Evolutionary conservation across 768 basidiomycete species (phyloP), one percentile per base, ranked within the genome.

Genomic region (Pilatotrama ljubarskyi): DNA sequence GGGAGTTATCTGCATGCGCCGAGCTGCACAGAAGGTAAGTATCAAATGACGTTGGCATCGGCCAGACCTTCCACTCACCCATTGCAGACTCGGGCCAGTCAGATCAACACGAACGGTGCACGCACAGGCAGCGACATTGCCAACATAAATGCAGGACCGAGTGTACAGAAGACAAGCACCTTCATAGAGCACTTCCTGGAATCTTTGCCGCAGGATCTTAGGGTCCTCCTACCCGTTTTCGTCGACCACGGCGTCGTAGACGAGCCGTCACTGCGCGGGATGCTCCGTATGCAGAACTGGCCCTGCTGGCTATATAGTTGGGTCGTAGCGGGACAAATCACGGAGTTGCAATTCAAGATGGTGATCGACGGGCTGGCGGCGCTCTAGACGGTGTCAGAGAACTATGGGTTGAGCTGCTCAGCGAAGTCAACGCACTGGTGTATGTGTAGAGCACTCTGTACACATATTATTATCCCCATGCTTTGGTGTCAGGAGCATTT

Each of bases 271-370:
- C 32, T 61, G 13, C 53, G 41, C 17, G 53, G 59, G 5, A 22
- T 61, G 20, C 53, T 41, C 6, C 40, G 47, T 17, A 49, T 55
- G 41, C n/a, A 10, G n/a, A 25, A 46, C 2, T 61, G 53, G 59
- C 59, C 46, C 14, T 14, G 38, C 22, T 61, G 59, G 59, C 13
- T 61, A 17, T 61, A 61, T 25, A 40, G 51, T 20, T 60, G 59
- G 59, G 59, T 61, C 13, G 50, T 40, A 18, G 48, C 48, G 17
- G 53, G 59, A 3, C 9, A 24, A n/a, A 40, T 61, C n/a, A 61
- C 59, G 2, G 59, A 61, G 40, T 17, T 61, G 15, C 59, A 61
- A 24, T 55, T 61, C 53, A 48, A 43, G 35, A 55, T 61, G 53
- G 24, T 61, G 14, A 37, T 40, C 32, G 41, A 61, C 35, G 59